Base-by-base conservation (phyloP, 345 rosid genomes). In the Bruguiera sexangula region DNA sequence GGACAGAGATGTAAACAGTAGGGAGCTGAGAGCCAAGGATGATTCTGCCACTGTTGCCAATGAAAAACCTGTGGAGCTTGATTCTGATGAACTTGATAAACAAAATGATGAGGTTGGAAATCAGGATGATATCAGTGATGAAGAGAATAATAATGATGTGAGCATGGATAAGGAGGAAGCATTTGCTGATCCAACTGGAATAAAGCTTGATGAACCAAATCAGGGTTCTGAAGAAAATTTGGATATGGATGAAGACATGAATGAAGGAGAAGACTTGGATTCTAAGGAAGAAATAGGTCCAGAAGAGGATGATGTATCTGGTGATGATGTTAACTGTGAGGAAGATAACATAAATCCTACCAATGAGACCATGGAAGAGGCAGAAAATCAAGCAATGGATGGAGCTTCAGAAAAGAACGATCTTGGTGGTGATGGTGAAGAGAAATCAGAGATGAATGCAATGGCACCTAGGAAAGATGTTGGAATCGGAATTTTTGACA, bases 21-120 rank as follows among this genome's bases (percentile, higher is more conserved):
- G 87, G 76, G 97, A 95, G 85, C 84, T 95, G 43, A 83, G 96
- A 82, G 96, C 84, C 64, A 95, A 86, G 89, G 96, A 90, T 73
- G 91, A 92, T 54, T 78, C 71, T 69, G 78, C 70, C 31, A 74
- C 80, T 48, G 52, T 65, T 51, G 65, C 65, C 21, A 85, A 81
- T 70, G 63, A 71, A 10, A 88, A 87, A 69, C 66, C 76, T 53
- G 89, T 73, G 24, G 87, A 88, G 70, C 62, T 64, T 62, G 64
- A 79, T 27, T 43, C 81, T 64, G 85, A 80, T 57, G 84, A 86
- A 75, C 83, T 56, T 50, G 80, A 75, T 48, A 75, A 83, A 69
- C 76, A 69, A 56, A 78, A 79, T 27, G 78, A 83, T 77, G 87
- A 82, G 78, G 73, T 34, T 59, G 83, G 74, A 39, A 70, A 76